These are phyloP conservation scores for Lachnum nothofagi DNA, from an alignment of 2,329 filamentous ascomycete species.

Conservation along the genomic window DNA sequence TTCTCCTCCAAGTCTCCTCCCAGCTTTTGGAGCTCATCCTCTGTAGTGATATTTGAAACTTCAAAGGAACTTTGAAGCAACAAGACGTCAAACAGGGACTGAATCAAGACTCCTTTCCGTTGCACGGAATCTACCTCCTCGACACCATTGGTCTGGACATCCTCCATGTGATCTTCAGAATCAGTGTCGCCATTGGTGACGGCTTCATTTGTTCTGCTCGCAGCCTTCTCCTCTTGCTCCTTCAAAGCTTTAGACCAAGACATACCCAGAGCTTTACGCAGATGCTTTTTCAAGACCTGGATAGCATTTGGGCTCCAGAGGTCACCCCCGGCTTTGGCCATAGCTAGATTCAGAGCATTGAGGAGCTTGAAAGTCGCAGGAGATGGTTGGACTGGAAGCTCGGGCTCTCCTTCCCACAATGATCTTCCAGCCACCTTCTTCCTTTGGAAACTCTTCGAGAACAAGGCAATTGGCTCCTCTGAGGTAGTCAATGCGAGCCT, in stretches of 20 bases:
- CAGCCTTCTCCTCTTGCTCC: conserved; percentile 18
- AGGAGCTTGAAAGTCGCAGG: conserved; percentile 69
- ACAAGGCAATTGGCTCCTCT: conserved; percentile 43
- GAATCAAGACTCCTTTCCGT: conserved; percentile 45
- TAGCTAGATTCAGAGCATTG: conserved; percentile 56
- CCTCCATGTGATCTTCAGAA: not conserved
- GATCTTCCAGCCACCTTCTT: conserved; percentile 54
- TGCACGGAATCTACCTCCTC: conserved; percentile 11
- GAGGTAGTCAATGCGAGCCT: conserved; percentile 53
- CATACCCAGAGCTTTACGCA: conserved; percentile 46
- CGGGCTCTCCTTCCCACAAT: conserved; percentile 75
- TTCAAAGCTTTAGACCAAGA: conserved; percentile 33
- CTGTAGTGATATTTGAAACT: conserved; percentile 21
- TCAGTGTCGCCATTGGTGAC: conserved; percentile 1
- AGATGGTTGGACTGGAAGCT: conserved; percentile 73
- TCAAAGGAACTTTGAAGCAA: conserved; percentile 46
- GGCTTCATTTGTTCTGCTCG: conserved; percentile 13
- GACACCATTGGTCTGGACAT: not conserved
- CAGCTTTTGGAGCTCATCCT: conserved; percentile 43
- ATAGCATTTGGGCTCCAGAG: conserved; percentile 74
- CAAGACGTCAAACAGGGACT: conserved; percentile 58
- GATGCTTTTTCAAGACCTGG: conserved; percentile 52
- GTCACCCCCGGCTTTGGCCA: conserved; percentile 69
- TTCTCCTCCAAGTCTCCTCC: conserved; percentile 40
- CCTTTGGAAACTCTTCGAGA: conserved; percentile 40